Evolutionary conservation across 805 yeast genomes (phyloP).

Genomic region (Komagataella populi): DNA sequence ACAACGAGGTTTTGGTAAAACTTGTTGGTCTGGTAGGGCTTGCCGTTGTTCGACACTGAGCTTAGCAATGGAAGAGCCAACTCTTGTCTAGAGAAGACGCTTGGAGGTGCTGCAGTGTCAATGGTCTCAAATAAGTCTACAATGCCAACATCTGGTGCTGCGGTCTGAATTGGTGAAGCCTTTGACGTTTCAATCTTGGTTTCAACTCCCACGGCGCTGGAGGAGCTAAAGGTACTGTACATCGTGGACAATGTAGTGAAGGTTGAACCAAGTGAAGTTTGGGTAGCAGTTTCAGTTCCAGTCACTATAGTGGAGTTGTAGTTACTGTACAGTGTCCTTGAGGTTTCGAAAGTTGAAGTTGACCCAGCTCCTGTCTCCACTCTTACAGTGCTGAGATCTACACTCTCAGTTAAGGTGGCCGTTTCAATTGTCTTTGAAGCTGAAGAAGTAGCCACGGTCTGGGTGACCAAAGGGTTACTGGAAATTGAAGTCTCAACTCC

Average conservation of each 20-base stretch:
- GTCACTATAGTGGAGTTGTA: not conserved
- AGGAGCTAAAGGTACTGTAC: not conserved
- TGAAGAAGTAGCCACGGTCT: not conserved
- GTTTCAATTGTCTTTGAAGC: not conserved
- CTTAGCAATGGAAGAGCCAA: conserved; percentile 31
- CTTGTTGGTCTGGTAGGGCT: conserved; percentile 58
- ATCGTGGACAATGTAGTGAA: not conserved
- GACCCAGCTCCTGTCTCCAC: not conserved
- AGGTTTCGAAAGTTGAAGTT: not conserved
- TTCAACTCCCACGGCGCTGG: not conserved
- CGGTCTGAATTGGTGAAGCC: not conserved
- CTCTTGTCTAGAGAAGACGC: conserved; percentile 29
- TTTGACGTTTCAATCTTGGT: not conserved
- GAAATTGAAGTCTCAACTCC: not conserved
- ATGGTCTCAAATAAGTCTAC: conserved; percentile 36
- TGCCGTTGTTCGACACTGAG: conserved; percentile 28
- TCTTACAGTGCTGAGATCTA: not conserved
- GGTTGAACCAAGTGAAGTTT: not conserved
- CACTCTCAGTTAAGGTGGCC: not conserved
- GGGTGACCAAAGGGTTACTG: not conserved
- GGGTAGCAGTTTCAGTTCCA: not conserved
- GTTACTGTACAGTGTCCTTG: not conserved
- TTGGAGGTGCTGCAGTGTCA: conserved; percentile 28
- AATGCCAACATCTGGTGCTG: not conserved
- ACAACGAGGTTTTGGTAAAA: conserved; percentile 57